Percentiles rank a stretch among this genome's conserved stretches.
Evolutionary conservation across 441 rosid genomes (phyloP).

Genomic region (Gossypium lobatum): DNA sequence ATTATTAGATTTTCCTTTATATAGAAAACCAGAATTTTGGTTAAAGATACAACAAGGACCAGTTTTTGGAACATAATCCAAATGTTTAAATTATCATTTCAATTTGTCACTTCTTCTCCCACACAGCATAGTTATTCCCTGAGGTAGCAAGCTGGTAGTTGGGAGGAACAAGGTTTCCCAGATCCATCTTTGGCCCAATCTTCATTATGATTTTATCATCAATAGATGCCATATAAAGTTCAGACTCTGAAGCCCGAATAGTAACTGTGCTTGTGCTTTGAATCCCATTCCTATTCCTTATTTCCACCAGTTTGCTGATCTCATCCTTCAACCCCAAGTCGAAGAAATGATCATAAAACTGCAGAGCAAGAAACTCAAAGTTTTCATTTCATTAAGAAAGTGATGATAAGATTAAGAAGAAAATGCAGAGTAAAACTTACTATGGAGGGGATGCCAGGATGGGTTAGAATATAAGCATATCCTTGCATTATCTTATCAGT

Average conservation of each 20-base stretch:
- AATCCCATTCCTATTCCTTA: conserved; percentile 22
- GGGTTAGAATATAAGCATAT: conserved; percentile 81
- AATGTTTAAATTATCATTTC: background rate
- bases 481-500: conserved; percentile 83
- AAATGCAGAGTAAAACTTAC: conserved; percentile 24
- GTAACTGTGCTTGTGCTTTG: background rate
- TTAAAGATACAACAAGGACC: background rate
- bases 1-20: background rate
- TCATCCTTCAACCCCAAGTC: conserved; percentile 46
- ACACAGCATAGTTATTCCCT: conserved; percentile 38
- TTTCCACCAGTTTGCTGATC: conserved; percentile 31
- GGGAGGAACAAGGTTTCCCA: conserved; percentile 44
- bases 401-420: conserved; percentile 9
- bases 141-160: conserved; percentile 39
- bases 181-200: conserved; percentile 47
- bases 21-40: background rate
- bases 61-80: background rate
- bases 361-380: background rate
- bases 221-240: conserved; percentile 47
- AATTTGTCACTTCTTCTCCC: conserved; percentile 29
- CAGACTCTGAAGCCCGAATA: conserved; percentile 27
- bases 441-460: conserved; percentile 71
- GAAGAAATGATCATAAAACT: conserved; percentile 63
- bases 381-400: background rate
- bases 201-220: conserved; percentile 43